Base-by-base conservation (phyloP, 2,329 filamentous ascomycete species). In the Penicillium sclerotiorum region DNA sequence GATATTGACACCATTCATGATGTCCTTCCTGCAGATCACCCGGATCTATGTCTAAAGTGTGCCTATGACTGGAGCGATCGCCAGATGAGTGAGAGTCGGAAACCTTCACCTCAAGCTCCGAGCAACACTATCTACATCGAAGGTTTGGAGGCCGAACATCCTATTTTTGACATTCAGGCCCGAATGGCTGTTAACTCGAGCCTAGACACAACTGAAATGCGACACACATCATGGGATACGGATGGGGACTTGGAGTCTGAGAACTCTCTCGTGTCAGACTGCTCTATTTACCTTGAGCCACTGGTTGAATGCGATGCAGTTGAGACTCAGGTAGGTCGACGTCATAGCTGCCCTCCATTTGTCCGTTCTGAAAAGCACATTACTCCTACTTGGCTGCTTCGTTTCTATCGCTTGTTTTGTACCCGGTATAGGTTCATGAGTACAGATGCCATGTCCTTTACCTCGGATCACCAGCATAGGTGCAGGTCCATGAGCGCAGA, bases 1-100 rank as follows among this genome's bases (percentile, higher is more conserved):
- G 18, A 47, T 4, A 38, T 50, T 7, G n/a, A 49, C 3, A 15
- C 21, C 27, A 43, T 33, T 17, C 56, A 64, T 25, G 42, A 63
- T 17, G 11, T 62, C 23, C 8, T 21, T 42, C 7, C 20, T 21
- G 1, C 18, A 38, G 8, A 46, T 45, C 7, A 42, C 13, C 32
- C 47, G 17, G 44, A 17, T 21, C 9, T 17, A 8, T 52, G 49
- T 17, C 20, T 40, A 8, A 36, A 52, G 38, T 56, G 50, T 5
- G 52, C 25, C 9, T 22, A 32, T 22, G 27, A 43, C 28, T 21
- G 18, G 40, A 33, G n/a, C 5, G 22, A 30, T 7, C 12, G 3
- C n/a, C n/a, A n/a, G n/a, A n/a, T n/a, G n/a, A n/a, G n/a, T n/a
- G n/a, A n/a, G n/a, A n/a, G n/a, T n/a, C n/a, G n/a, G n/a, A 15